Percentiles rank a stretch among this genome's conserved stretches.
phyloP scores from a whole-genome alignment of 2,329 filamentous ascomycete species.

The Colletotrichum somersetense region DNA sequence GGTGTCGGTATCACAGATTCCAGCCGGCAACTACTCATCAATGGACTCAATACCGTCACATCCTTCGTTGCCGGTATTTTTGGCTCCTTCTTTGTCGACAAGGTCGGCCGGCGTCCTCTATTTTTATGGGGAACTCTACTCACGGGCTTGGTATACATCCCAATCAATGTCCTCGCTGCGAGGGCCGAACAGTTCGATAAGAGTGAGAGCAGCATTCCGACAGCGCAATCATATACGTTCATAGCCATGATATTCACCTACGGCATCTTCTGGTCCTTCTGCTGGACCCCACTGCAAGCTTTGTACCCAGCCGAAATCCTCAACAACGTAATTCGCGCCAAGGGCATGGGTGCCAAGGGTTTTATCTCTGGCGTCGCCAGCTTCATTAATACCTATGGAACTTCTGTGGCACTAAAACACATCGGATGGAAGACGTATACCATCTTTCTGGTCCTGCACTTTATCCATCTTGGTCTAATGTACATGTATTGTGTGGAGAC shows the following conservation, averaged over 20 bases:
- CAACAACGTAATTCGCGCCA: conserved; percentile 51
- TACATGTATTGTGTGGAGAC: conserved; percentile 58
- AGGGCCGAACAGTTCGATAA: conserved; percentile 48
- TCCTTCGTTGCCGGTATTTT: conserved; percentile 56
- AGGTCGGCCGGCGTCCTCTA: conserved; percentile 60
- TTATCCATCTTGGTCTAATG: conserved; percentile 42
- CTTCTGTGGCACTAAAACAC: conserved; percentile 57
- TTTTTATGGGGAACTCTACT: conserved; percentile 58
- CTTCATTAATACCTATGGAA: conserved; percentile 54
- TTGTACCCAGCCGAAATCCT: conserved; percentile 54
- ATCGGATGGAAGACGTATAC: conserved; percentile 59
- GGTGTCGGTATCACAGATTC: conserved; percentile 58
- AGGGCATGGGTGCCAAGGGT: conserved; percentile 58
- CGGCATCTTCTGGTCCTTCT: conserved; percentile 58
- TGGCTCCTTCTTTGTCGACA: conserved; percentile 58
- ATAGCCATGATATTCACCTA: conserved; percentile 58
- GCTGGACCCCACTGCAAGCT: conserved; percentile 60
- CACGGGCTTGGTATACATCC: conserved; percentile 43
- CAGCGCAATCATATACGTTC: conserved; percentile 36
- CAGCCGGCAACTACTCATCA: conserved; percentile 50
- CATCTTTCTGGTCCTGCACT: conserved; percentile 59
- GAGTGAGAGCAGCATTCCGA: conserved; percentile 24
- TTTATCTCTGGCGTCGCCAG: conserved; percentile 51
- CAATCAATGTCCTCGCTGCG: conserved; percentile 51
- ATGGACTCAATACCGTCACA: conserved; percentile 58